Conservation (phyloP, 1,139 yeast species). For the Diutina siamensis region DNA sequence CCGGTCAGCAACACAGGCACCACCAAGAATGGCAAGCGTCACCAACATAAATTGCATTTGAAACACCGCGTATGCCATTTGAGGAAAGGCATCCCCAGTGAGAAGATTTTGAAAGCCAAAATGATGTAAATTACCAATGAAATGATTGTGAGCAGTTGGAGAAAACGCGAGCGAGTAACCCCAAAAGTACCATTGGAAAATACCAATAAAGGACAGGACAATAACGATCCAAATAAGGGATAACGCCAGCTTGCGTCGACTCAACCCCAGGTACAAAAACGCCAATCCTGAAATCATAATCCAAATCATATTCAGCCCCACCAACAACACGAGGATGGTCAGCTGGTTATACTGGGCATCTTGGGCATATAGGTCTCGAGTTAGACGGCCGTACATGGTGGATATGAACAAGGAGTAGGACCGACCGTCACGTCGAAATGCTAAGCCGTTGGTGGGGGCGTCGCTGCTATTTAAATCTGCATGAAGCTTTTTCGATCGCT, state of each 20-base stretch:
- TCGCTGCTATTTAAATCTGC: background rate
- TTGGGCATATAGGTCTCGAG: conserved; percentile 24
- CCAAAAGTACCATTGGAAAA: conserved; percentile 96
- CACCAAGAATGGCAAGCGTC: conserved; percentile 82
- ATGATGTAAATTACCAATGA: conserved; percentile 73
- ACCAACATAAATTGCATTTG: conserved; percentile 90
- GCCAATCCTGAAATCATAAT: conserved; percentile 95
- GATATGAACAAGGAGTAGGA: background rate
- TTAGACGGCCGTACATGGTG: conserved; percentile 5
- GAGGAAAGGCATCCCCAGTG: conserved; percentile 56
- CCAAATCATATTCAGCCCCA: conserved; percentile 69
- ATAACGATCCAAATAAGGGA: conserved; percentile 79
- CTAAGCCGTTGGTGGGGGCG: background rate
- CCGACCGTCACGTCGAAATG: background rate
- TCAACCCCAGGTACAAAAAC: conserved; percentile 83
- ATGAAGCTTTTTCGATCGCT: background rate
- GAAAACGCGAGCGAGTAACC: conserved; percentile 90
- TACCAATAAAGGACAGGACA: conserved; percentile 67
- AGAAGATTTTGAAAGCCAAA: conserved; percentile 73
- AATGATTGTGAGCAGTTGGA: conserved; percentile 60
- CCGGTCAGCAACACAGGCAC: conserved; percentile 84
- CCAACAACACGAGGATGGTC: conserved; percentile 31
- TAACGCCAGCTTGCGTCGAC: conserved; percentile 82
- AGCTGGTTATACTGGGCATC: conserved; percentile 32
- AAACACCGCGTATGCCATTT: conserved; percentile 71